Evolutionary conservation across 331 rosid species (phyloP).

Genomic region (Acacia pycnantha): DNA sequence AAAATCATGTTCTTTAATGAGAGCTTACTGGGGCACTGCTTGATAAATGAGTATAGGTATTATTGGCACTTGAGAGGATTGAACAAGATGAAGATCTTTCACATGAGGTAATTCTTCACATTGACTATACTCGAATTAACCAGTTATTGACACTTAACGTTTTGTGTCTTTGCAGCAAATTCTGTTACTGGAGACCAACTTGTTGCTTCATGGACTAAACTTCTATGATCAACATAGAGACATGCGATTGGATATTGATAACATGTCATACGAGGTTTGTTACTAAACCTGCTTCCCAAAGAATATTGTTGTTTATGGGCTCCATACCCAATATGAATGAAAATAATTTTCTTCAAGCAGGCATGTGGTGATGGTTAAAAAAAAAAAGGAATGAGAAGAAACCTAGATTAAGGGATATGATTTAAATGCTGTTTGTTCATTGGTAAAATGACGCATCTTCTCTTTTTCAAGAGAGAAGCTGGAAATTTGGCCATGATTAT

Average conservation of each 20-base stretch:
- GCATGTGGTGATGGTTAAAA: neutral
- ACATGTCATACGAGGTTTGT: slow-evolving; percentile 98
- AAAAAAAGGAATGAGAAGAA: neutral
- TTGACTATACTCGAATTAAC: slow-evolving; percentile 7
- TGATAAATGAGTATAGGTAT: slow-evolving; percentile 52
- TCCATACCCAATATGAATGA: slow-evolving; percentile 10
- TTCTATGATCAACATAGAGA: slow-evolving; percentile 95
- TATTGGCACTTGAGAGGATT: slow-evolving; percentile 90
- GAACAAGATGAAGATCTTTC: slow-evolving; percentile 94
- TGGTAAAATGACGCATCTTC: neutral
- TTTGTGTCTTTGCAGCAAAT: slow-evolving; percentile 70
- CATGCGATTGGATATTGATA: slow-evolving; percentile 96
- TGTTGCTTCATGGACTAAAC: slow-evolving; percentile 74
- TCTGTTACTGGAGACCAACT: slow-evolving; percentile 79
- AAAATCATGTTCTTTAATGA: neutral
- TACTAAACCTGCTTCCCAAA: slow-evolving; percentile 4
- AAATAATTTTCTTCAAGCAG: slow-evolving; percentile 10
- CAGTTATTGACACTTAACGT: slow-evolving; percentile 28
- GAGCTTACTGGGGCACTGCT: neutral
- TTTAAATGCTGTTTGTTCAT: neutral
- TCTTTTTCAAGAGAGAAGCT: slow-evolving; percentile 14
- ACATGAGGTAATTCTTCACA: slow-evolving; percentile 67
- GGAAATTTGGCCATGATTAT: slow-evolving; percentile 5
- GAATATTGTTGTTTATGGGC: neutral
- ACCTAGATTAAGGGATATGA: slow-evolving; percentile 1